Base-by-base conservation (phyloP, 306 rosid genomes). In the Aeschynomene evenia region DNA sequence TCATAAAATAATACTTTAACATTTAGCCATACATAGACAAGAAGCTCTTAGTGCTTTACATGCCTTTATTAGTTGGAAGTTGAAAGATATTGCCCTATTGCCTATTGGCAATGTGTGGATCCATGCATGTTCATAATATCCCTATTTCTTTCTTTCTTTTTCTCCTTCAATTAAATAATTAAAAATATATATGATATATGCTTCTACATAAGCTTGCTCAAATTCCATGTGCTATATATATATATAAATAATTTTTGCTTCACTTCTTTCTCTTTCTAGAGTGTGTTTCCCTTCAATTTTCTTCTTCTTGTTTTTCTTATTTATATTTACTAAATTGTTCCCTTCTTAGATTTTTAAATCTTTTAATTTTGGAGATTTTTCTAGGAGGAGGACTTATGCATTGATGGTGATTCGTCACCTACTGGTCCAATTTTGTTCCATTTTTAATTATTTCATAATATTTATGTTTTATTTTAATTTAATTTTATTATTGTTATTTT, bases 341-440 rank as follows among this genome's bases (percentile, higher is more conserved):
- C 33, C 40, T 62, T 24, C 34, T 9, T 0, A 33, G 16, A 31
- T 53, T 36, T 68, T 61, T 24, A 60, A 23, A 31, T 50, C 22
- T 53, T 77, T 40, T 55, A 9, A 49, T 65, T 43, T 73, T 72
- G 48, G 19, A 50, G 83, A 59, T 73, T 72, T 18, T 81, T 60
- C 63, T 70, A 68, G 63, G 33, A 31, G 70, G 62, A 52, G 49
- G 72, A 77, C 74, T 84, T 70, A 75, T 79, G 87, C 68, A 24
- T 66, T 71, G 96, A 91, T 75, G 68, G 80, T 80, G 98, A 92
- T 85, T 83, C 75, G 37, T 67, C 79, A 89, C 84, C 98, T 3
- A 79, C 84, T 80, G 73, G 75, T 81, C 71, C 66, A 52, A 48
- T 71, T 56, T 74, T 74, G 78, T 80, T 71, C 43, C 67, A 67